phyloP scores from a whole-genome alignment of 1,284 basidiomycete species.

The Cutaneotrichosporon sp. region DNA sequence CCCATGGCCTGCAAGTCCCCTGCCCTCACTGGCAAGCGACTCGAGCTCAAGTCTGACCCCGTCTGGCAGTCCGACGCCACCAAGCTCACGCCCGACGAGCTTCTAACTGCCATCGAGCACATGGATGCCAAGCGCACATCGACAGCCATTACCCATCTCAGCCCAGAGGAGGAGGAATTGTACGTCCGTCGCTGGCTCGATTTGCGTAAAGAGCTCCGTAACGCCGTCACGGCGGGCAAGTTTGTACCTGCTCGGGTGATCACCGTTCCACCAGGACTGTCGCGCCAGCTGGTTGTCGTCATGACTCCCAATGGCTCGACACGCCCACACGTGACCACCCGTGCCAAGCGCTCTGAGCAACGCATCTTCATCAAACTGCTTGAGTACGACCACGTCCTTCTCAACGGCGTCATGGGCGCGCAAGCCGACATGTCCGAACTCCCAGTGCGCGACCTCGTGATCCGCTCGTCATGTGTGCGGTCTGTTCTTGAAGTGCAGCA shows the following conservation, averaged over 20 bases:
- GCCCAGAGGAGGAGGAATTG: slow-evolving; percentile 55
- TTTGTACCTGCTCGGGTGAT: slow-evolving; percentile 52
- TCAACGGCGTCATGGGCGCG: slow-evolving; percentile 20
- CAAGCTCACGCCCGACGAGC: slow-evolving; percentile 54
- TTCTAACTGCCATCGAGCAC: slow-evolving; percentile 54
- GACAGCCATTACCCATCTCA: slow-evolving; percentile 48
- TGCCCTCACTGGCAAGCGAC: slow-evolving; percentile 44
- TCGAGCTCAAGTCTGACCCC: slow-evolving; percentile 36
- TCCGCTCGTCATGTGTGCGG: slow-evolving; percentile 54
- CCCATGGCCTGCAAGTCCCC: slow-evolving; percentile 30
- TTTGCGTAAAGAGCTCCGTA: slow-evolving; percentile 53
- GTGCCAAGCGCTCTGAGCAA: slow-evolving; percentile 56
- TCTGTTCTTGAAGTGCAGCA: slow-evolving; percentile 57
- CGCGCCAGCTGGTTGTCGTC: slow-evolving; percentile 54
- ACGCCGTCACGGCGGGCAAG: slow-evolving; percentile 47
- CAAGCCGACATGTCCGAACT: slow-evolving; percentile 49
- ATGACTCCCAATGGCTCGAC: slow-evolving; percentile 56
- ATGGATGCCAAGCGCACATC: slow-evolving; percentile 51
- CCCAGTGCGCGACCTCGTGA: slow-evolving; percentile 57
- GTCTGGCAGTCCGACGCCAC: slow-evolving; percentile 36
- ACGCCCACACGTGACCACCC: slow-evolving; percentile 54
- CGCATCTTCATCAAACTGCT: slow-evolving; percentile 55
- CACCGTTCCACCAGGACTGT: slow-evolving; percentile 43
- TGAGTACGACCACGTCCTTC: slow-evolving; percentile 52
- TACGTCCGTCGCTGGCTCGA: slow-evolving; percentile 55